Conservation (phyloP, 768 basidiomycete species). For the Pleurotus platypus region DNA sequence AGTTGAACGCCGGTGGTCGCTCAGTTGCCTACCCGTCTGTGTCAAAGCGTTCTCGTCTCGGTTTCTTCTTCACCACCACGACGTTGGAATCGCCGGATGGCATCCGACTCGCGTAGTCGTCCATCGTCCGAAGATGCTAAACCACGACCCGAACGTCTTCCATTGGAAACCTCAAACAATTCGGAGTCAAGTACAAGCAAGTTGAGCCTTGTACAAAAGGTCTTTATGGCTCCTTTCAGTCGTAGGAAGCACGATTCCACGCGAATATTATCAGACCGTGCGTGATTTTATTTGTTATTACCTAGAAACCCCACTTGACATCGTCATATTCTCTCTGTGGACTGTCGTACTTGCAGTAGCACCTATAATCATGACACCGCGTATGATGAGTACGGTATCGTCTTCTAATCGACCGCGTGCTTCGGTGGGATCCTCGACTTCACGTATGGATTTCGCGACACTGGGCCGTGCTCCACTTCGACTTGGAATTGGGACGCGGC, state of each 20-base stretch:
- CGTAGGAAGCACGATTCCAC: slow-evolving; percentile 67
- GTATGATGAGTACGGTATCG: slow-evolving; percentile 74
- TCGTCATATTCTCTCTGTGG: neutral
- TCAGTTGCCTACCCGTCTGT: too few species aligned
- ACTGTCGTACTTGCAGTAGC: slow-evolving; percentile 49
- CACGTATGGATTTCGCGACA: slow-evolving; percentile 67
- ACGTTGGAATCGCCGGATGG: slow-evolving; percentile 24
- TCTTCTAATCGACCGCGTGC: slow-evolving; percentile 34
- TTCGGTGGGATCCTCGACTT: slow-evolving; percentile 27
- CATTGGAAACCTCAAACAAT: slow-evolving; percentile 32
- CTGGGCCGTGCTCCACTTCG: slow-evolving; percentile 77
- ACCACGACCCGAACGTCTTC: slow-evolving; percentile 32
- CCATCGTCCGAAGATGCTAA: slow-evolving; percentile 21
- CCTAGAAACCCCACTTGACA: neutral
- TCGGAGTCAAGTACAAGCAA: slow-evolving; percentile 38
- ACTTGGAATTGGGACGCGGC: slow-evolving; percentile 55
- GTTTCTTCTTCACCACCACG: neutral
- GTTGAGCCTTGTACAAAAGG: slow-evolving; percentile 64
- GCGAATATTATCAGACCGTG: slow-evolving; percentile 73
- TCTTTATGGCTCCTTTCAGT: slow-evolving; percentile 68
- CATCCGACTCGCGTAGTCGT: slow-evolving; percentile 30
- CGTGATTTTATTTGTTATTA: slow-evolving; percentile 21
- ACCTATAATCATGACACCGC: slow-evolving; percentile 86
- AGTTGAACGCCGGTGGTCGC: too few species aligned
- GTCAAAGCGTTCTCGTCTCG: too few species aligned